Conservation (phyloP, 805 yeast species). For the Allodekkera sacchari region DNA sequence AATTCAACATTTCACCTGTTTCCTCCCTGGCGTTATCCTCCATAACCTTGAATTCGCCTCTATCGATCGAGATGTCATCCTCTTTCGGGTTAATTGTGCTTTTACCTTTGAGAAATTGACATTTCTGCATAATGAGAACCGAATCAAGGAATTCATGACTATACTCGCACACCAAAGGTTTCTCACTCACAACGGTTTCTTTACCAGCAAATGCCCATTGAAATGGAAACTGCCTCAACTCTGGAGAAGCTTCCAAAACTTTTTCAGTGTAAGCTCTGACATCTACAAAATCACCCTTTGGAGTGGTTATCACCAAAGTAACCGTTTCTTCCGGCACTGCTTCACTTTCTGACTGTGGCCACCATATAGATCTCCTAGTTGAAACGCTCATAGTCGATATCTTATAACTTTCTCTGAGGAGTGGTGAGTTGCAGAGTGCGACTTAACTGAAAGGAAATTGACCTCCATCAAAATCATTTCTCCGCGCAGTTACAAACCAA, state of each 20-base stretch:
- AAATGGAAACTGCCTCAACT: slow-evolving; percentile 31
- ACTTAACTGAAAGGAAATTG: too few relatives aligned
- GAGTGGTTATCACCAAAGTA: slow-evolving; percentile 42
- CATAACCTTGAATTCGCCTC: slow-evolving; percentile 36
- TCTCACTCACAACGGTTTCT: slow-evolving; percentile 25
- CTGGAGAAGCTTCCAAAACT: slow-evolving; percentile 9
- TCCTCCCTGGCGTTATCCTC: slow-evolving; percentile 38
- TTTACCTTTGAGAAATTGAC: background rate
- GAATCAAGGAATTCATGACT: slow-evolving; percentile 35
- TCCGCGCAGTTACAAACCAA: too few relatives aligned
- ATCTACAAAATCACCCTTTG: slow-evolving; percentile 39
- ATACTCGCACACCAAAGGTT: slow-evolving; percentile 30
- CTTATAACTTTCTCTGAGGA: too few relatives aligned
- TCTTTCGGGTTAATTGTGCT: slow-evolving; percentile 6
- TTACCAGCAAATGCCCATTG: slow-evolving; percentile 55
- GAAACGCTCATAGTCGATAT: slow-evolving; percentile 32
- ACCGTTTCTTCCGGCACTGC: slow-evolving; percentile 34
- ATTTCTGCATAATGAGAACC: slow-evolving; percentile 21
- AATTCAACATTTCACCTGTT: slow-evolving; percentile 40
- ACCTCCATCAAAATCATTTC: too few relatives aligned
- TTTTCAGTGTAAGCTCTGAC: slow-evolving; percentile 29
- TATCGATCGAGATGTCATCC: slow-evolving; percentile 27
- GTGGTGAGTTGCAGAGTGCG: too few relatives aligned
- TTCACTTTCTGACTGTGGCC: slow-evolving; percentile 32
- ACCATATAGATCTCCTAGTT: slow-evolving; percentile 42